These are phyloP conservation scores for Incumbomyces lentus DNA, from an alignment of 2,329 filamentous ascomycete genomes.

Conservation along the genomic window DNA sequence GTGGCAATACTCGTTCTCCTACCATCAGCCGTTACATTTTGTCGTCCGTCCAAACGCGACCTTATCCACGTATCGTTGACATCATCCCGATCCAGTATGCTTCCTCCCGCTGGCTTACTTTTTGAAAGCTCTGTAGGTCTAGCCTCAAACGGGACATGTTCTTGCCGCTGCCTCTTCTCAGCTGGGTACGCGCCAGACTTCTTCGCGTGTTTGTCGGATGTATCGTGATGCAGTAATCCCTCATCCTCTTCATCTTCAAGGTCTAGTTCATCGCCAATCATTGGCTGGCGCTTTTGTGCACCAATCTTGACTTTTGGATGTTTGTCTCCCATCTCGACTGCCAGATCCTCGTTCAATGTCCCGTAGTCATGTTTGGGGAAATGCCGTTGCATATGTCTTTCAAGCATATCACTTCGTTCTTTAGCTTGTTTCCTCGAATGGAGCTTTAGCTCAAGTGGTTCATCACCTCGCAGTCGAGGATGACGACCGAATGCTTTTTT, in stretches of 20 bases:
- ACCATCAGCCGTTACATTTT: no score
- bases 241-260: slow-evolving; percentile 3
- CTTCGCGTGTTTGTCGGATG: neutral
- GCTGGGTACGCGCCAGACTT: neutral
- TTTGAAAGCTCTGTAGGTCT: neutral
- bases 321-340: neutral
- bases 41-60: neutral
- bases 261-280: slow-evolving; percentile 6
- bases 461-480: neutral
- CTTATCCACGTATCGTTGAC: neutral
- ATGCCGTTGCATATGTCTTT: neutral
- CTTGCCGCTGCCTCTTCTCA: neutral
- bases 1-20: no score
- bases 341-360: slow-evolving; percentile 2
- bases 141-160: neutral
- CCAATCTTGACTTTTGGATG: neutral
- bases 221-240: neutral
- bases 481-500: slow-evolving; percentile 1
- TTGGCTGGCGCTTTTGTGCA: neutral
- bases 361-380: slow-evolving; percentile 2
- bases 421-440: neutral
- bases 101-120: neutral
- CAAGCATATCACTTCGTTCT: neutral
- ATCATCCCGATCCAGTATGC: neutral
- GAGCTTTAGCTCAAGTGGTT: neutral